Base-by-base conservation (phyloP, 305 asterid genomes). In the Petunia hybrid region DNA sequence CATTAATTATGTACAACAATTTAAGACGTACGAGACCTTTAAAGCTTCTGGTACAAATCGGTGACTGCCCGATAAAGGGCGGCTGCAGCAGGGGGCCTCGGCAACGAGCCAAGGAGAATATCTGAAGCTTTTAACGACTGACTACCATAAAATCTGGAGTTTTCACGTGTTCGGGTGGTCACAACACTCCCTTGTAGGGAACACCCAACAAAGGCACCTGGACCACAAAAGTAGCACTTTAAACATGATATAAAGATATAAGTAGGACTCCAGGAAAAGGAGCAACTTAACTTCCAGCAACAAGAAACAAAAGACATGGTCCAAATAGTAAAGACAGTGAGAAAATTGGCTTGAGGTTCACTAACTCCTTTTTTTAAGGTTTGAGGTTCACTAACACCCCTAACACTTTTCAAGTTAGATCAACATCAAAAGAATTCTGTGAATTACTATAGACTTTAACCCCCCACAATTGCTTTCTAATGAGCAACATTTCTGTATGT, bases 131-230 rank as follows among this genome's bases (percentile, higher is more conserved):
- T 82, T 69, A 94, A 80, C 1, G 92, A 91, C 78, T 93, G 94
- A 79, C 89, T 88, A 36, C 99, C 99, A 45, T 96, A 96, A 80
- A 96, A 96, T 82, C 94, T 89, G 40, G 92, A 84, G 82, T 96
- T 96, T 81, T 91, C 98, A 73, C 85, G 87, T 46, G 82, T 82
- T 4, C 98, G 98, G 60, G 97, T 96, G 57, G 98, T 85, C 53
- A 91, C 95, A 36, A 92, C 71, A 64, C 98, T 96, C 77, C 98
- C 98, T 89, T 92, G 97, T 9, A 96, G 85, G 57, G 99, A 94
- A 84, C 97, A 92, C 87, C 99, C 99, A 62, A 96, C 89, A 77
- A 93, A 96, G 66, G 98, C 99, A 92, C 99, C 98, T 94, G 87
- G 81, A 85, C 80, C 53, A 43, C 77, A 68, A 80, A 4, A 4